Conservation (phyloP, 2,329 filamentous ascomycete genomes). For the Penicillium sp. region DNA sequence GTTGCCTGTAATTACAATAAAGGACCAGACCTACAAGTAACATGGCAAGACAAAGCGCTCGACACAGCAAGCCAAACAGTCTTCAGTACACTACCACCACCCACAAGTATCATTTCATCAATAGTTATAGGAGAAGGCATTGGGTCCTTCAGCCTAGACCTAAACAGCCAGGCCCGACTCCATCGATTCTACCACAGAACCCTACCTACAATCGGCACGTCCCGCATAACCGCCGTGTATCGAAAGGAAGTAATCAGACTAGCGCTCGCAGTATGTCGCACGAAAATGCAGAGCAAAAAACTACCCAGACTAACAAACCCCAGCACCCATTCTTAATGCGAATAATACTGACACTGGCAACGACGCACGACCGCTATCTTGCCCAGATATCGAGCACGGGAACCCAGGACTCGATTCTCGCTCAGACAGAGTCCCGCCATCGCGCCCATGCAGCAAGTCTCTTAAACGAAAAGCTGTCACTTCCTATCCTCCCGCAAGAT, state of each 20-base stretch:
- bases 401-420: not conserved
- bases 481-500: slow-evolving; percentile 14
- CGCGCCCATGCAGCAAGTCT: slow-evolving; percentile 9
- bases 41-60: slow-evolving; percentile 42
- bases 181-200: slow-evolving; percentile 11
- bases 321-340: slow-evolving; percentile 59
- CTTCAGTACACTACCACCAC: not conserved
- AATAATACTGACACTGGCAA: slow-evolving; percentile 53
- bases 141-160: slow-evolving; percentile 11
- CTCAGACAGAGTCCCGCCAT: slow-evolving; percentile 12
- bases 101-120: not conserved
- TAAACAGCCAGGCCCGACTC: slow-evolving; percentile 6
- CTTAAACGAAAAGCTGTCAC: slow-evolving; percentile 13
- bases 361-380: slow-evolving; percentile 56
- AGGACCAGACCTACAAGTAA: slow-evolving; percentile 47
- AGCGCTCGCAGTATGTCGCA: slow-evolving; percentile 10
- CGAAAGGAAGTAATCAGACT: slow-evolving; percentile 8
- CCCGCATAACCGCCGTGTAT: slow-evolving; percentile 3
- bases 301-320: slow-evolving; percentile 30
- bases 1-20: slow-evolving; percentile 33
- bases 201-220: slow-evolving; percentile 8
- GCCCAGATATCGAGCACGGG: too few relatives aligned
- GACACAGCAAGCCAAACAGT: slow-evolving; percentile 3
- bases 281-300: not conserved
- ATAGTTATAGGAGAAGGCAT: slow-evolving; percentile 10